A percentile compares a stretch with the other conserved stretches of the same genome.
phyloP scores from a whole-genome alignment of 2,329 filamentous ascomycete species.

The Sporothrix inflata region DNA sequence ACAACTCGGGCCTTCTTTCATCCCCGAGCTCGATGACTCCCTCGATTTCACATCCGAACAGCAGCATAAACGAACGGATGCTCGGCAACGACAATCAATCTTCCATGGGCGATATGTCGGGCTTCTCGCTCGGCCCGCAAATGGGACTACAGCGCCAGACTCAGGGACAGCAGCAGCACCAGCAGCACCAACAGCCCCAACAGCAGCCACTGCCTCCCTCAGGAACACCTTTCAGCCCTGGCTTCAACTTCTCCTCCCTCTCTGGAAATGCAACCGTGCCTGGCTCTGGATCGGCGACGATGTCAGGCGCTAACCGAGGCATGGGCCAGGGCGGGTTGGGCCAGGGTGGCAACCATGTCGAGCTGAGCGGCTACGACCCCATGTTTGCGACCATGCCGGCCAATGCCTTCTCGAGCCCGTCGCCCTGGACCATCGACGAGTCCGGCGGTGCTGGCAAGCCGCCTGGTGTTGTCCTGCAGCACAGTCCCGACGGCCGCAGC shows the following conservation, averaged over 20 bases:
- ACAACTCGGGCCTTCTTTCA: not conserved
- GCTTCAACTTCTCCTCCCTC: conserved; percentile 35
- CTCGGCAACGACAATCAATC: not conserved
- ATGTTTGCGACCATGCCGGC: conserved; percentile 63
- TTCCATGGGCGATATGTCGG: not conserved
- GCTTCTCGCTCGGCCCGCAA: conserved; percentile 10
- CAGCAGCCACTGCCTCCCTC: conserved; percentile 32
- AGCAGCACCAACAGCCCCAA: conserved; percentile 35
- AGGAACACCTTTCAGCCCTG: conserved; percentile 31
- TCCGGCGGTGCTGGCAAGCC: conserved; percentile 25
- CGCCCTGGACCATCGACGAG: conserved; percentile 54
- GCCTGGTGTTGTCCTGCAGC: conserved; percentile 36
- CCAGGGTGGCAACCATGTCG: conserved; percentile 23
- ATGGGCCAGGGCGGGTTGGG: not conserved
- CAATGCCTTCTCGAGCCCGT: conserved; percentile 56
- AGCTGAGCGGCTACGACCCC: conserved; percentile 53
- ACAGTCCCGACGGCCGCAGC: conserved; percentile 53
- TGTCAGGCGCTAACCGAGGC: not conserved
- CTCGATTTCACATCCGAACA: not conserved
- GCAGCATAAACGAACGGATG: not conserved
- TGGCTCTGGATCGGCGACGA: not conserved
- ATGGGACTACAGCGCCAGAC: conserved; percentile 29
- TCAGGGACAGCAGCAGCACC: conserved; percentile 34
- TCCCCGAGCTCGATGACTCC: conserved; percentile 17
- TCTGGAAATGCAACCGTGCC: not conserved